Evolutionary conservation across 2,329 filamentous ascomycete species (phyloP).

Genomic region (Diaporthe longicolla): DNA sequence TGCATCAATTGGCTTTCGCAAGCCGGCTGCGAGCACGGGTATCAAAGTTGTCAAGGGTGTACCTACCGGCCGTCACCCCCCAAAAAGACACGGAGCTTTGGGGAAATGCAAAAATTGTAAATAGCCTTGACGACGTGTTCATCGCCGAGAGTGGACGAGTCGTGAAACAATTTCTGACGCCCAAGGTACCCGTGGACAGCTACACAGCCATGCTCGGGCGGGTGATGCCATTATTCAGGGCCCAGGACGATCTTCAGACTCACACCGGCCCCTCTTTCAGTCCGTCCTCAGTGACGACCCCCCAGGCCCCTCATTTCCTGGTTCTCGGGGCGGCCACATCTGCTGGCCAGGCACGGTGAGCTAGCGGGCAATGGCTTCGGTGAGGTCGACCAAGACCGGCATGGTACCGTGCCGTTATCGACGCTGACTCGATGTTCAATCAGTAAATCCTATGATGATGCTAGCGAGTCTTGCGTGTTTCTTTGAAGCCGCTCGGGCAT

Average conservation of each 20-base stretch:
- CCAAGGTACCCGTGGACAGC: background rate
- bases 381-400: conserved; percentile 32
- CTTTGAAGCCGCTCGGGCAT: background rate
- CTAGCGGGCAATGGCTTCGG: conserved; percentile 20
- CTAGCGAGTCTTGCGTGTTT: background rate
- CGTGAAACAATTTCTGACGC: conserved; percentile 8
- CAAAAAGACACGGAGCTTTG: background rate
- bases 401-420: conserved; percentile 15
- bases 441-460: background rate
- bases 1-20: conserved; percentile 24
- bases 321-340: conserved; percentile 8
- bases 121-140: conserved; percentile 30
- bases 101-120: conserved; percentile 6
- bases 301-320: conserved; percentile 15
- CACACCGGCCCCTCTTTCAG: background rate
- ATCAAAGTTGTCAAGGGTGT: background rate
- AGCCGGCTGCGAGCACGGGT: conserved; percentile 3
- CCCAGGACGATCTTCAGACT: conserved; percentile 18
- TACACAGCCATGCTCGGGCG: background rate
- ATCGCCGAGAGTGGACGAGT: conserved; percentile 5
- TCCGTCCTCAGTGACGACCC: conserved; percentile 1
- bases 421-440: conserved; percentile 20
- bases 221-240: conserved; percentile 11
- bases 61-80: background rate
- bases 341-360: conserved; percentile 17